phyloP scores from a whole-genome alignment of 2,329 filamentous ascomycete genomes.

The Nemania abortiva region DNA sequence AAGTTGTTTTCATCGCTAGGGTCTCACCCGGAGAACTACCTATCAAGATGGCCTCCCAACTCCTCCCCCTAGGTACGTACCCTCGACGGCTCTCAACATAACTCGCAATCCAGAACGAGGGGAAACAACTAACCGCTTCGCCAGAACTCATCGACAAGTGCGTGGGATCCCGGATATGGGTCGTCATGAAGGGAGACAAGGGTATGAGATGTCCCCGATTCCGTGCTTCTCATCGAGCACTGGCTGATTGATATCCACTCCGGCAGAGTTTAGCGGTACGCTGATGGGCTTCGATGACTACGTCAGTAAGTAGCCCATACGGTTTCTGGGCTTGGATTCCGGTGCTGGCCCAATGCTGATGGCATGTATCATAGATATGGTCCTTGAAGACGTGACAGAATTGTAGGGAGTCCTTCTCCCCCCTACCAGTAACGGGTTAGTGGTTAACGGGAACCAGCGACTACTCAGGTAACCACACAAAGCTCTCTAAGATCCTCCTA shows the following conservation, averaged over 20 bases:
- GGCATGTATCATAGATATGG: conserved; percentile 79
- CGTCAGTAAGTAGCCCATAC: conserved; percentile 83
- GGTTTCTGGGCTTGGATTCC: conserved; percentile 5
- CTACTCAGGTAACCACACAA: conserved; percentile 87
- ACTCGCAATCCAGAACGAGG: neutral
- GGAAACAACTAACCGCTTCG: conserved; percentile 28
- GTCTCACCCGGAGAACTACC: neutral
- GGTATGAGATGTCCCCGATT: conserved; percentile 65
- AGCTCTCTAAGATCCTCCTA: conserved; percentile 92
- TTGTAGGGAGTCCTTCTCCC: conserved; percentile 71
- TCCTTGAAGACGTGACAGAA: conserved; percentile 95
- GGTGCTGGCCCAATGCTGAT: conserved; percentile 11
- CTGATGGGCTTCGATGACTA: conserved; percentile 98
- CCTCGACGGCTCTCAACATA: conserved; percentile 16
- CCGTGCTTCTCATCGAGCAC: neutral
- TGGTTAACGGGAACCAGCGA: conserved; percentile 70
- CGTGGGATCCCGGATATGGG: conserved; percentile 97
- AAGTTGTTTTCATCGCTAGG: neutral
- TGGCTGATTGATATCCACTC: conserved; percentile 8
- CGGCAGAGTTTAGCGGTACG: conserved; percentile 90
- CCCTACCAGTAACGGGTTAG: conserved; percentile 16
- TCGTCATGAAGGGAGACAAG: conserved; percentile 99
- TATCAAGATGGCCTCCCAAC: conserved; percentile 74
- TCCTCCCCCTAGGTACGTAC: conserved; percentile 75
- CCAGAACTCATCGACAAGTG: conserved; percentile 99